Base-by-base conservation (phyloP, 2,329 filamentous ascomycete genomes). In the Neonectria faginata region DNA sequence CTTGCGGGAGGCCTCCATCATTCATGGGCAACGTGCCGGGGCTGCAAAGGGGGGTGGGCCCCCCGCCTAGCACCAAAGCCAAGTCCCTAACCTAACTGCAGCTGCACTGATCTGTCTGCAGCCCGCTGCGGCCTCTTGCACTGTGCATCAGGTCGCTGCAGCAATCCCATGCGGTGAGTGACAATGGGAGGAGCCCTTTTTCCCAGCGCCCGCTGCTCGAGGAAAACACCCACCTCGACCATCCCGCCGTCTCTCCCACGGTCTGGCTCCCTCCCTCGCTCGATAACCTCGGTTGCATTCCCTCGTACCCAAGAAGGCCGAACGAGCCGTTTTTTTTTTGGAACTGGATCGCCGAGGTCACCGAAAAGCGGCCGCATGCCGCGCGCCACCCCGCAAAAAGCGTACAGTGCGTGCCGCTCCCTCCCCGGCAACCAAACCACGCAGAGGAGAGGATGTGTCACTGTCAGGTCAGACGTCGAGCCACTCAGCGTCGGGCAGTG, bases 371-470 rank as follows among this genome's bases (percentile, higher is more conserved):
- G 4, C 39, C 3, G 10, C 36, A 42, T 39, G 7, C 11, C n/a
- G 18, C n/a, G 39, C n/a, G 39, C 14, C 36, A 42, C 39, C 39
- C 39, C 39, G n/a, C 39, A 42, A 42, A 42, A 20, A 18, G 4
- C 3, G 39, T 42, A 42, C 39, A 42, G 39, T 42, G 39, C n/a
- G 33, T 36, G 33, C 33, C 25, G 5, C 25, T 25, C 25, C 25
- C 25, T 25, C 25, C 25, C 25, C 25, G 16, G n/a, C 39, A 8
- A 7, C 39, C 22, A 33, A 51, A 31, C 27, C 16, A 20, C 29
- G 29, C 48, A 51, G 27, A 29, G 48, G 48, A n/a, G 27, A 18
- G 47, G 47, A n/a, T 51, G 47, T 51, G 47, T 51, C 47, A 51
- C 47, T 51, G 29, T 51, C 47, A 51, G 47, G 47, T 33, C n/a